Evolutionary conservation across 106 monocot species (phyloP).

Genomic region (Dendrobium catenatum): DNA sequence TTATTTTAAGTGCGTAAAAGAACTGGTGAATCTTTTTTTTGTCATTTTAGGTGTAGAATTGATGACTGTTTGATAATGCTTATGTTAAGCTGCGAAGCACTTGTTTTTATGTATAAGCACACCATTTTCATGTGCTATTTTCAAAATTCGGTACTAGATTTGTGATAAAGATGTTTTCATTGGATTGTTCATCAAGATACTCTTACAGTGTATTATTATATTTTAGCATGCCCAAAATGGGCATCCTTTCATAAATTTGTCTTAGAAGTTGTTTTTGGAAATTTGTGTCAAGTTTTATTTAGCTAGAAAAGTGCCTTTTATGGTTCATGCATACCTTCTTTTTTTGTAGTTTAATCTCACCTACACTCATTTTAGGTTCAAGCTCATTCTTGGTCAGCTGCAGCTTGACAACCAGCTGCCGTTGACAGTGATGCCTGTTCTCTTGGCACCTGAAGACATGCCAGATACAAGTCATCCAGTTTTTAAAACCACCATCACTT

Average conservation of each 20-base stretch:
- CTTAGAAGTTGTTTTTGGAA: not conserved
- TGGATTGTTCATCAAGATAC: too few relatives aligned
- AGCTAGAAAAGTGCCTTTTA: not conserved
- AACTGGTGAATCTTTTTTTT: too few relatives aligned
- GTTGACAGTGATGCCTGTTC: constrained; percentile 77
- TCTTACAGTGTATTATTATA: too few relatives aligned
- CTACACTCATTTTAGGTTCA: constrained; percentile 60
- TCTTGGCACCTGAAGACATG: constrained; percentile 63
- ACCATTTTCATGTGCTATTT: too few relatives aligned
- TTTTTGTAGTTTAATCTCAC: not conserved
- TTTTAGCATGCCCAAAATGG: too few relatives aligned
- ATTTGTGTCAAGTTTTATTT: not conserved
- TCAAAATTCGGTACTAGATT: too few relatives aligned
- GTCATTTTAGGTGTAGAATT: too few relatives aligned
- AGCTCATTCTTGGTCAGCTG: constrained; percentile 72
- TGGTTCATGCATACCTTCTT: not conserved
- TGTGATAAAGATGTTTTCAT: too few relatives aligned
- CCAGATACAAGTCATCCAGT: constrained; percentile 66
- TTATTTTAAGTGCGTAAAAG: too few relatives aligned
- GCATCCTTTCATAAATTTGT: not conserved
- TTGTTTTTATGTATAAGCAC: too few relatives aligned
- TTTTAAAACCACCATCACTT: constrained; percentile 79
- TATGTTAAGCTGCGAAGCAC: too few relatives aligned
- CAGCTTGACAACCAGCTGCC: constrained; percentile 99
- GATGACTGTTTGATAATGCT: too few relatives aligned